phyloP scores from a whole-genome alignment of 2,329 filamentous ascomycete genomes.

The Colletotrichum aenigma region DNA sequence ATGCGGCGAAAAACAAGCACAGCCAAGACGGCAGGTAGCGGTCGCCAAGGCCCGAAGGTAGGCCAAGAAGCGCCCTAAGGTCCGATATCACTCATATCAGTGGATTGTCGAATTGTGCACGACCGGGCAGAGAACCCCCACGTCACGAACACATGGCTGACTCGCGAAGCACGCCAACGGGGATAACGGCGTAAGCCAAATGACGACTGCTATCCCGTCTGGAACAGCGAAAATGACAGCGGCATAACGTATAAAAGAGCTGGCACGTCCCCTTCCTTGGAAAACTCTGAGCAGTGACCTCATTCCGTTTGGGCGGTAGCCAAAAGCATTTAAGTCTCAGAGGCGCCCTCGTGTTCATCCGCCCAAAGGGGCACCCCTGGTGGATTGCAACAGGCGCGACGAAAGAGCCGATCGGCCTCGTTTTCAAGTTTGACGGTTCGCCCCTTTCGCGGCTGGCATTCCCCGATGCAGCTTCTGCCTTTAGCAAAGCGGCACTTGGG shows the following conservation, averaged over 20 bases:
- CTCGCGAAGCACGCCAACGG: neutral
- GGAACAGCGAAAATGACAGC: neutral
- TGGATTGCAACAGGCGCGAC: neutral
- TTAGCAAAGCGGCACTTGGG: neutral
- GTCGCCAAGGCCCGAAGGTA: slow-evolving; percentile 11
- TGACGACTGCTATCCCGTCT: neutral
- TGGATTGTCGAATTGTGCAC: neutral
- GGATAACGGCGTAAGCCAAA: neutral
- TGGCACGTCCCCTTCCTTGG: neutral
- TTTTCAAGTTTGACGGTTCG: neutral
- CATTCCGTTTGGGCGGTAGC: neutral
- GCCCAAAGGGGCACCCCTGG: neutral
- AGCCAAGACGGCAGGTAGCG: slow-evolving; percentile 15
- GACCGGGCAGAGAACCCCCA: slow-evolving; percentile 1
- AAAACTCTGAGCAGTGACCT: neutral
- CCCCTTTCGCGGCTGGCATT: neutral
- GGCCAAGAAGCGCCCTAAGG: slow-evolving; percentile 1
- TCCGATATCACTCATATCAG: neutral
- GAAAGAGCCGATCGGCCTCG: slow-evolving; percentile 1
- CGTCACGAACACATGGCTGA: slow-evolving; percentile 15
- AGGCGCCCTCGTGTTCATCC: neutral
- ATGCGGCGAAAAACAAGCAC: slow-evolving; percentile 20
- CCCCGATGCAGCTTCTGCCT: neutral
- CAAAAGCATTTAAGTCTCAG: neutral
- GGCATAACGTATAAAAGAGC: neutral